Evolutionary conservation across 768 basidiomycete species (phyloP), one percentile per base, ranked within the genome.

Genomic region (Russula sp.): DNA sequence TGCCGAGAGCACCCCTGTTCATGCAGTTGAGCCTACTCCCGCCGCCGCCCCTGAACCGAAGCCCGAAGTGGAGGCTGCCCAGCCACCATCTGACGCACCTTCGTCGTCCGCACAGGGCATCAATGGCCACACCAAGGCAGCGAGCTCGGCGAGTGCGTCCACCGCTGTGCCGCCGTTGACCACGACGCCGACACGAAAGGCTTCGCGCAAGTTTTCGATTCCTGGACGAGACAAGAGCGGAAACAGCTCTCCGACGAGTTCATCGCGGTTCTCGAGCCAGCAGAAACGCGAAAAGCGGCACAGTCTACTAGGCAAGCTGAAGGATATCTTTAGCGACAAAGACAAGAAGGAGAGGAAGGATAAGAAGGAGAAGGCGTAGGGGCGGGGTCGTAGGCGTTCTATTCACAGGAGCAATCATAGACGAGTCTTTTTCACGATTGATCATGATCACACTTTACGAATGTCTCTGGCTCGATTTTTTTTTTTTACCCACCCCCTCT

Each of bases 241-340:
- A 51, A 63, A 55, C 52, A 34, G 35, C 20, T 65, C 61, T 35
- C 63, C 66, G n/a, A 53, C 65, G 13, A 40, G 53, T 20, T 59
- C 67, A 16, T 58, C 65, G 35, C 61, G 67, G 22, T 56, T 63
- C 42, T 53, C 66, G 35, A 68, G 61, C 39, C 60, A 45, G 14
- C 57, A 59, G 48, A 65, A 66, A 37, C 67, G 65, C 16, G 61
- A 66, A 53, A 68, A 66, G 49, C 67, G 67, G 58, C 44, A 53
- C 14, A 68, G 65, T 62, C 7, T 68, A 1, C 50, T 68, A 20
- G 62, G 59, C 6, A 68, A 61, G 48, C 42, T 68, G 52, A 68
- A 66, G 59, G 67, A 66, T 51, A 61, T 68, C 13, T 68, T 68
- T 48, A n/a, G 31, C 7, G 66, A 66, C 11, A 66, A 66, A 45